phyloP scores from a whole-genome alignment of 2,329 filamentous ascomycete genomes.

The Ophiostoma triangulosporum region DNA sequence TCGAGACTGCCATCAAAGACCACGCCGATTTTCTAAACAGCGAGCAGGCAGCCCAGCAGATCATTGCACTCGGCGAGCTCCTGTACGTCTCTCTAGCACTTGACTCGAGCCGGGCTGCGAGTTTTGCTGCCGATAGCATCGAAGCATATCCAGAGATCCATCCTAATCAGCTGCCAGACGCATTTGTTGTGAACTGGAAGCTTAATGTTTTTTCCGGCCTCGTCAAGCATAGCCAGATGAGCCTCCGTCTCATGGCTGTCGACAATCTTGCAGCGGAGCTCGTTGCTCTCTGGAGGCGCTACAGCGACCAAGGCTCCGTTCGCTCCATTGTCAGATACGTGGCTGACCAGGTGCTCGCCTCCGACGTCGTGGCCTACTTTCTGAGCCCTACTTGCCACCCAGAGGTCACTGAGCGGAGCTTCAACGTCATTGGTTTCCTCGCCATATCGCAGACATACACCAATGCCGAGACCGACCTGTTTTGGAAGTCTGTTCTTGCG shows the following conservation, averaged over 20 bases:
- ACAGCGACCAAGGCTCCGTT: constrained; percentile 32
- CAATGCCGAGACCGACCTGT: constrained; percentile 56
- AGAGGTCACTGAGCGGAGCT: constrained; percentile 68
- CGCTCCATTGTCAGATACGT: constrained; percentile 50
- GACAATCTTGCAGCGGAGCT: constrained; percentile 60
- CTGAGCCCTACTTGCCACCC: constrained; percentile 85
- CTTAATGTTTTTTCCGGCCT: constrained; percentile 56
- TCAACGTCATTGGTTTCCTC: constrained; percentile 78
- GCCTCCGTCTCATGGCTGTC: constrained; percentile 68
- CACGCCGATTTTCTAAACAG: constrained; percentile 36
- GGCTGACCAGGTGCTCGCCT: constrained; percentile 52
- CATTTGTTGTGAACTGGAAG: constrained; percentile 52
- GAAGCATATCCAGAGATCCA: constrained; percentile 24
- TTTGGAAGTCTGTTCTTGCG: constrained; percentile 72
- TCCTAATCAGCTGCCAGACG: constrained; percentile 27
- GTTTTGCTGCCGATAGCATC: not conserved
- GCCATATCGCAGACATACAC: constrained; percentile 65
- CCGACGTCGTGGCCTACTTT: constrained; percentile 71
- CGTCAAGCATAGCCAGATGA: constrained; percentile 78
- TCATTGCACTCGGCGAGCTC: constrained; percentile 31
- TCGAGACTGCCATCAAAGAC: constrained; percentile 39
- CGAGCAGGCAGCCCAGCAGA: constrained; percentile 28
- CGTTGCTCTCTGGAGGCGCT: constrained; percentile 48
- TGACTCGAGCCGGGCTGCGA: constrained; percentile 23
- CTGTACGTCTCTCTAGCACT: constrained; percentile 28